Conservation (phyloP, 2,329 filamentous ascomycete species). For the Colletotrichum trifolii region DNA sequence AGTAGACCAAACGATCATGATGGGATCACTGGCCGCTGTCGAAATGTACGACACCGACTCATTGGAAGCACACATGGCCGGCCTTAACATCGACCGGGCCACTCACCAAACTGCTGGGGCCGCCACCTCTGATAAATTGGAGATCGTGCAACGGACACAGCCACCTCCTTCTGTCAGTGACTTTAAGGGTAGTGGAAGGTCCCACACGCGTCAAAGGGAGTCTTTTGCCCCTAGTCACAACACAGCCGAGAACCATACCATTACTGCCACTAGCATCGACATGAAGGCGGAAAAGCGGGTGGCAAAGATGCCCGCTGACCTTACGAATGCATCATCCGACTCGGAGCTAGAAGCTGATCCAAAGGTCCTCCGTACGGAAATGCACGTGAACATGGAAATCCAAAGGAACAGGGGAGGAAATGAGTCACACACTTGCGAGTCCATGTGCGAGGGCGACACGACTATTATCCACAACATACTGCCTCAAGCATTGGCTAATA, state of each 20-base stretch:
- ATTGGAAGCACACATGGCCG: slow-evolving; percentile 26
- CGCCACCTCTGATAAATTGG: slow-evolving; percentile 11
- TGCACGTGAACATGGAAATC: slow-evolving; percentile 1
- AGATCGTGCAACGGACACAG: slow-evolving; percentile 27
- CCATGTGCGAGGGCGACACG: slow-evolving; percentile 85
- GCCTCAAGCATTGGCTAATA: slow-evolving; percentile 62
- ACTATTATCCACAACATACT: slow-evolving; percentile 78
- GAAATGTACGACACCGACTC: slow-evolving; percentile 27
- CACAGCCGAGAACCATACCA: too few relatives aligned
- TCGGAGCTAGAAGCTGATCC: background rate
- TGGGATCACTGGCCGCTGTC: slow-evolving; percentile 37
- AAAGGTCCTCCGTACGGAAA: background rate
- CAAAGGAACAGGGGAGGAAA: background rate
- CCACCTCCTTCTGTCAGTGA: slow-evolving; percentile 6
- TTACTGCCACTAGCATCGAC: too few relatives aligned
- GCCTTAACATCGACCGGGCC: slow-evolving; percentile 10
- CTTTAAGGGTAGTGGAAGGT: background rate
- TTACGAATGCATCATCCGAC: background rate
- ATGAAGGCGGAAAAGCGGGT: too few relatives aligned
- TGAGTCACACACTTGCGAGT: background rate
- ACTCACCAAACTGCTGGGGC: too few relatives aligned
- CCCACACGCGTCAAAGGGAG: background rate
- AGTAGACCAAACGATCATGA: slow-evolving; percentile 1
- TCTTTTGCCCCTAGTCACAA: too few relatives aligned
- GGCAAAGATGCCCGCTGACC: background rate